phyloP scores from a whole-genome alignment of 768 basidiomycete species.

The Mycena kentingensis region DNA sequence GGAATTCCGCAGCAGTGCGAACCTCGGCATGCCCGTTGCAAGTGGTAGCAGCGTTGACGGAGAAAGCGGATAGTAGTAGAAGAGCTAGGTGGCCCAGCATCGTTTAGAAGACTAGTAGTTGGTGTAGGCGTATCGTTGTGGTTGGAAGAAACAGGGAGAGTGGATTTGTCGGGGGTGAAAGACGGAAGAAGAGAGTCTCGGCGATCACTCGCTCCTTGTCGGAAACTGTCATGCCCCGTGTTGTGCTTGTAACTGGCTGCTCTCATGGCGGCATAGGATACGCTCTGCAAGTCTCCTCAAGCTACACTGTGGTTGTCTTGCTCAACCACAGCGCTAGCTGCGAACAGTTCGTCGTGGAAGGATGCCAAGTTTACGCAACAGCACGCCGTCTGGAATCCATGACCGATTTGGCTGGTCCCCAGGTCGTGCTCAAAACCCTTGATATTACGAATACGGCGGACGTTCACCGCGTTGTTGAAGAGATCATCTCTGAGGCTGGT shows the following conservation, averaged over 20 bases:
- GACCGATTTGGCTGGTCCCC: constrained; percentile 46
- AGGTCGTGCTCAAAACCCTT: constrained; percentile 50
- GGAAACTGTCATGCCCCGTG: constrained; percentile 19
- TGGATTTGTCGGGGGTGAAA: not conserved
- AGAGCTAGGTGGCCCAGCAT: constrained; percentile 35
- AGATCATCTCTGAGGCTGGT: constrained; percentile 57
- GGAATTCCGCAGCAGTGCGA: not conserved
- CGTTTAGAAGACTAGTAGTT: constrained; percentile 9
- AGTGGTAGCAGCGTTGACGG: constrained; percentile 53
- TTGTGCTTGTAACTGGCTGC: constrained; percentile 78
- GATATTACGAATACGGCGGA: constrained; percentile 68
- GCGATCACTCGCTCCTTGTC: too few relatives aligned
- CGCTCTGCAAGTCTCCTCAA: constrained; percentile 52
- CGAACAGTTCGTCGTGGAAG: constrained; percentile 63
- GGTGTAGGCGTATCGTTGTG: constrained; percentile 8
- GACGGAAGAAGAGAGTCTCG: not conserved
- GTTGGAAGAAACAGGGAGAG: not conserved
- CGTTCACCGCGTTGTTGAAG: constrained; percentile 49
- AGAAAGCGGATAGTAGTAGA: constrained; percentile 36
- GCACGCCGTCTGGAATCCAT: constrained; percentile 65
- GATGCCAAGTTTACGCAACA: constrained; percentile 78
- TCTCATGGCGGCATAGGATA: constrained; percentile 75
- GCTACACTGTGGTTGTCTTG: not conserved
- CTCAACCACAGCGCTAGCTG: constrained; percentile 44
- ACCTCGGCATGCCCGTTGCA: constrained; percentile 86